Evolutionary conservation across 73 alveolate species (phyloP).

Genomic region (Tetrahymena elliotti): DNA sequence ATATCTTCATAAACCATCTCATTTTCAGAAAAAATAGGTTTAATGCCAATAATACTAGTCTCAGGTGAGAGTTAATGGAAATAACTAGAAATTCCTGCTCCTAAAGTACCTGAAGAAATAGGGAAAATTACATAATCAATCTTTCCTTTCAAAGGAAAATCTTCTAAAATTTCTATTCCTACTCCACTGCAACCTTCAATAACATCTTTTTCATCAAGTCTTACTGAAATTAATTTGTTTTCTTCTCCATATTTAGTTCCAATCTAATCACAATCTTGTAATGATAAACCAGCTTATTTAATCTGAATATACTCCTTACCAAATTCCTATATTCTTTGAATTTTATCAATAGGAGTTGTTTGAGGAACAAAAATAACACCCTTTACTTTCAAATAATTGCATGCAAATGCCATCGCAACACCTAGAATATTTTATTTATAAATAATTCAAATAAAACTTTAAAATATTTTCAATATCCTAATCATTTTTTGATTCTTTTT

Average conservation of each 20-base stretch:
- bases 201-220: not conserved
- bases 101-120: not conserved
- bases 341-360: constrained; percentile 47
- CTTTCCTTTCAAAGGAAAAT: not conserved
- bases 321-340: not conserved
- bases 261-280: not conserved
- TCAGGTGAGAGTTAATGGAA: not conserved
- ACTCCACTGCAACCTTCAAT: not conserved
- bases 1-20: not conserved
- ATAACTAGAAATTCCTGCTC: not conserved
- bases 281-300: not conserved
- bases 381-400: constrained; percentile 16
- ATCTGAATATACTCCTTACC: not conserved
- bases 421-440: constrained; percentile 8
- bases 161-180: not conserved
- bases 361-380: constrained; percentile 47
- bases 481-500: not conserved
- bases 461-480: too few species aligned
- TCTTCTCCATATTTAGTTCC: not conserved
- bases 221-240: not conserved
- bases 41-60: not conserved
- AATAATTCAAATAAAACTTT: too few species aligned
- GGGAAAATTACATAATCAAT: not conserved
- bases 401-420: constrained; percentile 50
- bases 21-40: not conserved